phyloP scores from a whole-genome alignment of 2,329 filamentous ascomycete species.

The Ascocoryne sarcoides region DNA sequence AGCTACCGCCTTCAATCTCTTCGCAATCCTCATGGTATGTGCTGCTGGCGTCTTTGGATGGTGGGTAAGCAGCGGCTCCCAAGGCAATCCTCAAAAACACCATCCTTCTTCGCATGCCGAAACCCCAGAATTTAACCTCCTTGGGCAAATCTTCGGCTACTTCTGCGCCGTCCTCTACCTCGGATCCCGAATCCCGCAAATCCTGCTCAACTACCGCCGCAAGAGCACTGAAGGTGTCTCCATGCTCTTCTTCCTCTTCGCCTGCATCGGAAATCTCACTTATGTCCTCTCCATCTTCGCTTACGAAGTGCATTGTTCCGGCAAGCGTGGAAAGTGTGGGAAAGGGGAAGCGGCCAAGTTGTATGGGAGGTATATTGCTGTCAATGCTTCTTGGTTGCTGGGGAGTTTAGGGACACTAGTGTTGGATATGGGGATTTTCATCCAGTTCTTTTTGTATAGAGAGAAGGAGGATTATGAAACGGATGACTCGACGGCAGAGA shows the following conservation, averaged over 20 bases:
- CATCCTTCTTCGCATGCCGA: slow-evolving; percentile 16
- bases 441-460: slow-evolving; percentile 85
- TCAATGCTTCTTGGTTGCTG: slow-evolving; percentile 85
- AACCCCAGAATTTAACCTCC: slow-evolving; percentile 56
- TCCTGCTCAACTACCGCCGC: slow-evolving; percentile 83
- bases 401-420: slow-evolving; percentile 83
- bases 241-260: slow-evolving; percentile 93
- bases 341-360: slow-evolving; percentile 55
- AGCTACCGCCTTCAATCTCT: slow-evolving; percentile 61
- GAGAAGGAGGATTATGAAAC: slow-evolving; percentile 7
- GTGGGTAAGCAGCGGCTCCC: slow-evolving; percentile 54
- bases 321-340: slow-evolving; percentile 40
- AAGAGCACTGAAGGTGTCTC: slow-evolving; percentile 91
- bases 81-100: slow-evolving; percentile 23
- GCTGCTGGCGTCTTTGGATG: slow-evolving; percentile 77
- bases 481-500: background rate
- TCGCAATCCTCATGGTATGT: slow-evolving; percentile 73
- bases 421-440: slow-evolving; percentile 78
- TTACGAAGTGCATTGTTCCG: slow-evolving; percentile 64
- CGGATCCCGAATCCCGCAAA: slow-evolving; percentile 78
- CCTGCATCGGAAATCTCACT: slow-evolving; percentile 88
- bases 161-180: slow-evolving; percentile 86
- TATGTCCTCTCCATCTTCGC: slow-evolving; percentile 89
- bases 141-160: slow-evolving; percentile 89
- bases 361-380: slow-evolving; percentile 75